Evolutionary conservation across 768 basidiomycete genomes (phyloP).

Genomic region (Mycena chlorophos): DNA sequence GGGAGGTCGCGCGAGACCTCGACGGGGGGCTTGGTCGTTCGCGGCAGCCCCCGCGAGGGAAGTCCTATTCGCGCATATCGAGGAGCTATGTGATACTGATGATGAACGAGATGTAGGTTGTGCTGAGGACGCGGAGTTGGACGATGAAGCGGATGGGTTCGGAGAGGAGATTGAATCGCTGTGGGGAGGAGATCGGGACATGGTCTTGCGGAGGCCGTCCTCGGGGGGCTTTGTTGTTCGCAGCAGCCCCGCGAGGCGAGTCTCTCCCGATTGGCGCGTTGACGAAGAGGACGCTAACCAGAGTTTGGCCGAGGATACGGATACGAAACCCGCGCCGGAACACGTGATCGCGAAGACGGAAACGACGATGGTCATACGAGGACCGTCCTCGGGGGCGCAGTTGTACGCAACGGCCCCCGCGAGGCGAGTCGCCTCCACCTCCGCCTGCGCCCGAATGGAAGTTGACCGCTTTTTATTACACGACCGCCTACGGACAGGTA

Average conservation of each 20-base stretch:
- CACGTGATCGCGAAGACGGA: neutral
- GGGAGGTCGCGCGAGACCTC: neutral
- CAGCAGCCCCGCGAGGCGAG: no score
- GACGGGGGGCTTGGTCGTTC: conserved; percentile 1
- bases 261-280: no score
- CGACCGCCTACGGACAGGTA: neutral
- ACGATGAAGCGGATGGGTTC: neutral
- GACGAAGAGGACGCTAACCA: no score
- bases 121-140: neutral
- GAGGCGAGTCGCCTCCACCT: conserved; percentile 7
- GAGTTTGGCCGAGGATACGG: no score
- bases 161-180: no score
- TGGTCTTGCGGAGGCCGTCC: neutral
- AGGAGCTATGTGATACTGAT: neutral
- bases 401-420: conserved; percentile 8
- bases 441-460: no score
- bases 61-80: neutral
- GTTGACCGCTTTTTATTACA: neutral
- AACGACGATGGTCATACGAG: neutral
- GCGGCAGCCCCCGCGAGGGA: conserved; percentile 13
- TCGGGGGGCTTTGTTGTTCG: conserved; percentile 1
- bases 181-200: no score
- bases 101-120: neutral
- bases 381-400: conserved; percentile 3
- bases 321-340: no score